Evolutionary conservation across 805 yeast species (phyloP), one percentile per base, ranked within the genome.

Genomic region (Kodamaea neixiangensis): DNA sequence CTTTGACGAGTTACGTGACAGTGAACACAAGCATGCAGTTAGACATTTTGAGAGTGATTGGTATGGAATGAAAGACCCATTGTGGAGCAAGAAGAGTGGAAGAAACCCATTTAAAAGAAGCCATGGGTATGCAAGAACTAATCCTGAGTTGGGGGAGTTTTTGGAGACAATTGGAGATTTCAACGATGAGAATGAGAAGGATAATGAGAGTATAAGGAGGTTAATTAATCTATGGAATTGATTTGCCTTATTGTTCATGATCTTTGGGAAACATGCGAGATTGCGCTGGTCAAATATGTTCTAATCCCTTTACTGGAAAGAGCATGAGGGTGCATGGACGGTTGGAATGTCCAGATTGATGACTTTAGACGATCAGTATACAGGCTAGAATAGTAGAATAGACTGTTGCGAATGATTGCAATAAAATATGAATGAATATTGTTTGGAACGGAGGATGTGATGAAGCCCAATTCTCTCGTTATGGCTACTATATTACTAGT

Each of bases 11-110:
- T 60, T 86, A n/a, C 53, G 63, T 0, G 54, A 61, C 7, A 65
- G 79, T 48, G 94, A 87, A 60, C 60, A 69, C 40, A 69, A 69
- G 34, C 69, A 72, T 66, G 92, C 91, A 0, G 72, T 81, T 3
- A 57, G 64, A n/a, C 69, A 71, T 25, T 87, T 87, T 58, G 70
- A 66, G 22, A 51, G 59, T 6, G 89, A 86, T 63, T 81, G 82
- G 67, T 81, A 78, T 58, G 92, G 89, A 0, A 65, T 72, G n/a
- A 68, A 65, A 21, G 66, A 64, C 0, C 73, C 77, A 0, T 68
- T 83, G 45, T 48, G 67, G 2, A 62, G 57, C 3, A 87, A 87
- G 64, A 85, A 79, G 59, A 11, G 41, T 1, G 54, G 62, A 1
- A 73, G 94, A 53, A 84, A 87, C 60, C 90, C 90, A 1, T 48